Evolutionary conservation across 208 protist species (phyloP).

Genomic region (Acanthamoeba sp.): DNA sequence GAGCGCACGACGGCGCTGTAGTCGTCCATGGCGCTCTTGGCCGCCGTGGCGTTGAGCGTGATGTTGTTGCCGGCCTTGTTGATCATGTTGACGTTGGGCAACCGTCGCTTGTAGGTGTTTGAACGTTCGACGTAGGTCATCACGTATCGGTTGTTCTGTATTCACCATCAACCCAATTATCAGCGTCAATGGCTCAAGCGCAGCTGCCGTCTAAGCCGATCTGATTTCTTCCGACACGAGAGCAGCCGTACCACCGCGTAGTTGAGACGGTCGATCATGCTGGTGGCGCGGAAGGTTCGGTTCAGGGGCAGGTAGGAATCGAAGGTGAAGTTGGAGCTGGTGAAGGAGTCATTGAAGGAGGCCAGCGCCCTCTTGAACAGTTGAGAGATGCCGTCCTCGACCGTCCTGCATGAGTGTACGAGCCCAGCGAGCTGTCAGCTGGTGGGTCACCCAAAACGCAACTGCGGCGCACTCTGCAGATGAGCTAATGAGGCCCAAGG

Average conservation of each 20-base stretch:
- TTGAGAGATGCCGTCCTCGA: neutral
- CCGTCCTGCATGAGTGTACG: neutral
- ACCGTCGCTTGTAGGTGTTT: constrained; percentile 62
- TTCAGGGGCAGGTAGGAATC: neutral
- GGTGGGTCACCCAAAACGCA: no score
- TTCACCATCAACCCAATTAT: no score
- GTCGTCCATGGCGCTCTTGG: constrained; percentile 63
- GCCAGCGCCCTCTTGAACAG: constrained; percentile 56
- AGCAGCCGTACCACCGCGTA: neutral
- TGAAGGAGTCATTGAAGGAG: constrained; percentile 27
- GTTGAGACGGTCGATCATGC: constrained; percentile 23
- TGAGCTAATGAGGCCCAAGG: neutral
- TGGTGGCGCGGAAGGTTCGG: constrained; percentile 9
- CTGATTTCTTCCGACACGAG: neutral
- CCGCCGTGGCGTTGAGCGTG: constrained; percentile 1
- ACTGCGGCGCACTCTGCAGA: no score
- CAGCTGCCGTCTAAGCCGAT: no score
- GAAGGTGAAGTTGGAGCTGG: constrained; percentile 60
- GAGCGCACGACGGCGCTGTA: neutral
- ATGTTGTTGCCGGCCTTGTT: constrained; percentile 58
- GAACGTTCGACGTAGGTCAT: constrained; percentile 40
- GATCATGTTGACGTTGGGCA: neutral
- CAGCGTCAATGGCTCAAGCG: no score
- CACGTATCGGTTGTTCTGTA: constrained; percentile 28
- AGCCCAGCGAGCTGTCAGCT: no score